Conservation (phyloP, 2,329 filamentous ascomycete genomes). For the Aspergillus sp. region DNA sequence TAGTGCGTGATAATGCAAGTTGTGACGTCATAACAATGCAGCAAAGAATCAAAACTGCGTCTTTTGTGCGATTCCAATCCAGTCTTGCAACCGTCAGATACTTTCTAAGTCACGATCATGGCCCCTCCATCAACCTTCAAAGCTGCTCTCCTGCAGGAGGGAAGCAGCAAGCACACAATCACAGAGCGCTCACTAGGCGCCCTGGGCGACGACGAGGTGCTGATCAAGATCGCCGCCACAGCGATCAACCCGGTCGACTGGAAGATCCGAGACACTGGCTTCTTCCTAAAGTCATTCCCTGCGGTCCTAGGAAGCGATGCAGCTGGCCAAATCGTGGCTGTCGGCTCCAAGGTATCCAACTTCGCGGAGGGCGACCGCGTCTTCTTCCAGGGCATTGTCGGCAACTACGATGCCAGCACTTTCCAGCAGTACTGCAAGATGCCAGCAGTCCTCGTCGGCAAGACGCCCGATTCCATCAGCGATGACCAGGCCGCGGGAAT, state of each 20-base stretch:
- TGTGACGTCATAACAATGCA: no score
- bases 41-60: no score
- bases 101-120: background rate
- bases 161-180: constrained; percentile 13
- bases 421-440: constrained; percentile 43
- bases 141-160: constrained; percentile 15
- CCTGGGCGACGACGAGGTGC: constrained; percentile 16
- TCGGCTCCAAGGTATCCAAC: constrained; percentile 21
- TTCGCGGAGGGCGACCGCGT: constrained; percentile 27
- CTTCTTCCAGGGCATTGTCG: constrained; percentile 39
- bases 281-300: constrained; percentile 19
- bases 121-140: constrained; percentile 9
- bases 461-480: constrained; percentile 30
- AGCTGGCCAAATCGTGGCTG: constrained; percentile 16
- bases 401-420: constrained; percentile 28
- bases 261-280: constrained; percentile 32
- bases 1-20: no score
- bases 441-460: constrained; percentile 31
- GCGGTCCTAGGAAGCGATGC: constrained; percentile 24
- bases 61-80: no score
- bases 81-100: no score
- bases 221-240: constrained; percentile 18
- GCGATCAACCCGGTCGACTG: constrained; percentile 23
- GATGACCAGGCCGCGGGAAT: constrained; percentile 33
- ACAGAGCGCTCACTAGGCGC: constrained; percentile 19